phyloP scores from a whole-genome alignment of 2,329 filamentous ascomycete genomes.

The Colletotrichum eremochloae region DNA sequence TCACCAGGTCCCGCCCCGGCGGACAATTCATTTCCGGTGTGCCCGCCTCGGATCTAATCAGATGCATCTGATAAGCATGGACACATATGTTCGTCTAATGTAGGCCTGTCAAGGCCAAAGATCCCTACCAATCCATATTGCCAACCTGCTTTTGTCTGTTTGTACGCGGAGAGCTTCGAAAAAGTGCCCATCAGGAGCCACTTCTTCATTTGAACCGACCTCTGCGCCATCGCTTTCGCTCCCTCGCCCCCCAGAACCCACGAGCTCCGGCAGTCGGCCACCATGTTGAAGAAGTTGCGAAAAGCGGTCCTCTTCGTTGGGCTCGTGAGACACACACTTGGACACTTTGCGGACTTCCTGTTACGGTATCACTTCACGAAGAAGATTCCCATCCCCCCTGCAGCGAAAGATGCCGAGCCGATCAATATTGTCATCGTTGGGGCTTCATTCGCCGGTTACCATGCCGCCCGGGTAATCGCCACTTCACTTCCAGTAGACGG shows the following conservation, averaged over 20 bases:
- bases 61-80: slow-evolving; percentile 52
- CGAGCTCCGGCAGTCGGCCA: neutral
- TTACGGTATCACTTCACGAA: slow-evolving; percentile 39
- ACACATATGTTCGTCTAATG: slow-evolving; percentile 7
- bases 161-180: no score
- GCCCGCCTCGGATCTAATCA: slow-evolving; percentile 47
- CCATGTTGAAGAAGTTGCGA: slow-evolving; percentile 45
- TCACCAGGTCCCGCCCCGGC: neutral
- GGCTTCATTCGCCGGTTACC: slow-evolving; percentile 69
- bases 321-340: slow-evolving; percentile 47
- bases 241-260: neutral
- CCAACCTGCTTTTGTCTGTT: neutral
- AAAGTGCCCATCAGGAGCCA: neutral
- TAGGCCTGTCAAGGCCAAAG: slow-evolving; percentile 4
- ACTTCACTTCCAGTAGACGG: slow-evolving; percentile 60
- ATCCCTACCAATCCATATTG: neutral
- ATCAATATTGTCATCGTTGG: slow-evolving; percentile 69
- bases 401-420: slow-evolving; percentile 43
- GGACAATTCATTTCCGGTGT: neutral
- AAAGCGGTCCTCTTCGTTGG: slow-evolving; percentile 50
- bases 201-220: no score
- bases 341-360: slow-evolving; percentile 24
- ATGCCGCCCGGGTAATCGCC: slow-evolving; percentile 62
- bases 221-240: neutral
- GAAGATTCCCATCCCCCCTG: slow-evolving; percentile 28